Base-by-base conservation (phyloP, 176 grass and related monocot species). In the Zea luxurians region DNA sequence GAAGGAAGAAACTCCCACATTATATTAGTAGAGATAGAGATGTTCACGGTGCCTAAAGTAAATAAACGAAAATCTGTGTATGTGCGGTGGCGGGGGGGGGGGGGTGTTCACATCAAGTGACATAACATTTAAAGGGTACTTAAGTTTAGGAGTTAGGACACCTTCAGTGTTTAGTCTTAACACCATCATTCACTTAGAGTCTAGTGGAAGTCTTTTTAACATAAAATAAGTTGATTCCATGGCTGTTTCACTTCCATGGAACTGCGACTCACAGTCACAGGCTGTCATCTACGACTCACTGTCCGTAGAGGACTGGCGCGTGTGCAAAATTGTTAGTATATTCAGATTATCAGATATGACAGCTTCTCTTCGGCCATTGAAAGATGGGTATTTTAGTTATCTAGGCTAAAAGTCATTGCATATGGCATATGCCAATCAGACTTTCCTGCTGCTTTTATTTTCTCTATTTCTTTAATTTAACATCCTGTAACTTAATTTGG, bases 281-380 rank as follows among this genome's bases (percentile, higher is more conserved):
- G 55, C n/a, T 18, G 54, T 18, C 17, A 57, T 57, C 16, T 58
- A 58, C 54, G n/a, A 58, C 55, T 58, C n/a, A 6, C 53, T 3
- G 55, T 58, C 17, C 8, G 8, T 9, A 58, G n/a, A 58, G 17
- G 54, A 58, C 13, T 52, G 4, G 13, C 3, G 49, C 6, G 17
- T 8, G 54, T 57, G 54, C 7, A 17, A 18, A 57, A 17, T 57
- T 53, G 61, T 57, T 63, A 70, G 44, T 52, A 71, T 27, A 52
- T 77, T 77, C 45, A 77, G 8, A 77, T 77, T 52, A 64, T 77
- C 34, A 77, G 15, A 64, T 77, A 63, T 49, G 1, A 7, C 35
- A 45, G 11, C 13, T 4, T 63, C 35, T 48, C 27, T 37, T 36
- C 12, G 15, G 13, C 36, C 5, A 45, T 64, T 11, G 7, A n/a